A percentile compares a stretch with the other conserved stretches of the same genome.
Conservation (phyloP, 2,329 filamentous ascomycete genomes). For the Colletotrichum lindemuthianum region DNA sequence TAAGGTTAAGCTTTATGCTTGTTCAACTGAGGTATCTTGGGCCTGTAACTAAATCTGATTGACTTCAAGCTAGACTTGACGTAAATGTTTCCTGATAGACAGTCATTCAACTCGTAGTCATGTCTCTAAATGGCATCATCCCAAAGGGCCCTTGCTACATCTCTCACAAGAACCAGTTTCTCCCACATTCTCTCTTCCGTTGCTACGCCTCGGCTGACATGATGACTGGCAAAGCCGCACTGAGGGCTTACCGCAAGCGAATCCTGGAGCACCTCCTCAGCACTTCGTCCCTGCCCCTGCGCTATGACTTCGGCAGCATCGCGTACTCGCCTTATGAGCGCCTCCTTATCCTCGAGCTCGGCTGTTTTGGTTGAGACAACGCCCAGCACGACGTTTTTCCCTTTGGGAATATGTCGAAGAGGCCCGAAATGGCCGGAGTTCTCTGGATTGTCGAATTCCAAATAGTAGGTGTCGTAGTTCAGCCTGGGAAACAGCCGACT, state of each 20-base stretch:
- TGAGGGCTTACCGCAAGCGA: constrained; percentile 74
- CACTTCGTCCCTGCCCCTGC: constrained; percentile 70
- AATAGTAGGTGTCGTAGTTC: constrained; percentile 73
- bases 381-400: constrained; percentile 72
- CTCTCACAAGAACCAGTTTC: constrained; percentile 76
- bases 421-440: constrained; percentile 73
- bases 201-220: constrained; percentile 74
- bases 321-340: constrained; percentile 67
- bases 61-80: background rate
- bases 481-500: constrained; percentile 71
- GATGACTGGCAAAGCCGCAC: constrained; percentile 78
- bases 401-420: constrained; percentile 65
- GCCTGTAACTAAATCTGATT: no score
- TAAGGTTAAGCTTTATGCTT: background rate
- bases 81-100: background rate
- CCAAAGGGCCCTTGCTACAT: constrained; percentile 80
- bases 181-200: constrained; percentile 75
- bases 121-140: constrained; percentile 38
- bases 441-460: constrained; percentile 74
- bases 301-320: constrained; percentile 75
- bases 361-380: constrained; percentile 72
- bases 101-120: background rate
- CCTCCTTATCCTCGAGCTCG: constrained; percentile 69
- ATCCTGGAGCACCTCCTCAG: constrained; percentile 73
- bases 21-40: no score